phyloP scores from a whole-genome alignment of 306 rosid species.

The Mimosa pudica region DNA sequence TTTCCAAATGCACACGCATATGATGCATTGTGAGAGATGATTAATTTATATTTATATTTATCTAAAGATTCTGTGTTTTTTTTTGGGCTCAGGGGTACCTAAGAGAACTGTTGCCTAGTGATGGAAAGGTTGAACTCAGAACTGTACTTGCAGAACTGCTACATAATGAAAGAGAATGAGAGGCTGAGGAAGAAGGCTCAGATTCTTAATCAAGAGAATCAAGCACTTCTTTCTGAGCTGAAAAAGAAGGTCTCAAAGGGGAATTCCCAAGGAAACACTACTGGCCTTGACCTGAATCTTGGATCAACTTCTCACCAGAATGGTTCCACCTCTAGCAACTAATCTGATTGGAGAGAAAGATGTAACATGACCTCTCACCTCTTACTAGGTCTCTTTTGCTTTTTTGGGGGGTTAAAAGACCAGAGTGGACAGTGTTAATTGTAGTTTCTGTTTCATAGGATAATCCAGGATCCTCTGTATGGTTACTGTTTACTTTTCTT shows the following conservation, averaged over 20 bases:
- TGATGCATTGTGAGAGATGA: neutral
- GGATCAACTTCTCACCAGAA: conserved; percentile 54
- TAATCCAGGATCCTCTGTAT: conserved; percentile 36
- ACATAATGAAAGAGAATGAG: conserved; percentile 92
- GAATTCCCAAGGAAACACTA: conserved; percentile 41
- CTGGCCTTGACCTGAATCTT: conserved; percentile 64
- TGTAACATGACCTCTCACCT: conserved; percentile 54
- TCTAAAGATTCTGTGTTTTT: conserved; percentile 23
- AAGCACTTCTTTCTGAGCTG: conserved; percentile 77
- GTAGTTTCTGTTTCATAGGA: conserved; percentile 57
- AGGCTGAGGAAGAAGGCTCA: conserved; percentile 93
- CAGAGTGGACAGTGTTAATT: conserved; percentile 49
- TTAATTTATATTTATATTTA: conserved; percentile 10
- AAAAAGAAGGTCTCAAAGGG: conserved; percentile 74
- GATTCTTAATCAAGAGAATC: conserved; percentile 90
- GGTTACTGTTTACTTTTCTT: conserved; percentile 39
- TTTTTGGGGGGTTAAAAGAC: conserved; percentile 48
- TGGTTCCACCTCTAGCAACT: conserved; percentile 63
- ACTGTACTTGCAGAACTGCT: conserved; percentile 81
- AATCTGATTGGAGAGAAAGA: conserved; percentile 33
- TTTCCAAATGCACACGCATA: neutral
- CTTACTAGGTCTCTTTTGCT: conserved; percentile 40
- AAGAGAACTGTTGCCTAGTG: conserved; percentile 19
- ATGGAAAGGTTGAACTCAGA: conserved; percentile 97
- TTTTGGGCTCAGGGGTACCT: conserved; percentile 41